These are phyloP conservation scores for Sclerotinia trifoliorum DNA, from an alignment of 2,329 filamentous ascomycete species.

Conservation along the genomic window DNA sequence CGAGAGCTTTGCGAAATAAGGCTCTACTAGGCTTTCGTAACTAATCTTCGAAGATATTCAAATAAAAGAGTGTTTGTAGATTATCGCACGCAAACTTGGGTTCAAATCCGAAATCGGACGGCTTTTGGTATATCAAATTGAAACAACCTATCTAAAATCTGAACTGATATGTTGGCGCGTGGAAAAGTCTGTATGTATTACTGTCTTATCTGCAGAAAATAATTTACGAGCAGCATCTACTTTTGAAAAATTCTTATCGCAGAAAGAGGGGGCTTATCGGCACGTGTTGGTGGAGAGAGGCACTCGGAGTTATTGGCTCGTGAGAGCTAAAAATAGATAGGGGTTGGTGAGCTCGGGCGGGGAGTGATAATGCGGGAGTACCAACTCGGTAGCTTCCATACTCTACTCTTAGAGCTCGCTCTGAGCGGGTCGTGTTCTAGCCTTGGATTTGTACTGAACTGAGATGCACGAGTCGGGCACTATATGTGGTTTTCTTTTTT, in stretches of 20 bases:
- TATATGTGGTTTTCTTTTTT: neutral
- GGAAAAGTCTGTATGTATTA: neutral
- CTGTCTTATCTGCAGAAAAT: neutral
- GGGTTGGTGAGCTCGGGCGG: neutral
- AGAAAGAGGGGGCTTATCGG: constrained; percentile 16
- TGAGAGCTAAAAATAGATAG: constrained; percentile 5
- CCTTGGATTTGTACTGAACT: neutral
- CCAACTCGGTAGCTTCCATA: neutral
- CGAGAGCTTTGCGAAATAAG: neutral
- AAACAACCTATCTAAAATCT: neutral
- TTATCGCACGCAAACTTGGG: neutral
- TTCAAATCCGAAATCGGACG: no score
- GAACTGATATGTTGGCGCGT: neutral
- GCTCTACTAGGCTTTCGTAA: neutral
- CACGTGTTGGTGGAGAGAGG: constrained; percentile 7
- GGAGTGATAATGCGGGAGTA: neutral
- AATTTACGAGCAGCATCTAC: neutral
- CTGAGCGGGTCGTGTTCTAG: neutral
- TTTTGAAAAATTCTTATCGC: constrained; percentile 22
- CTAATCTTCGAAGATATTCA: neutral
- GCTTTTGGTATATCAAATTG: neutral
- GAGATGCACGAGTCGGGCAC: neutral
- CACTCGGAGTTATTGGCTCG: neutral
- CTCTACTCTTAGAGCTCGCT: neutral
- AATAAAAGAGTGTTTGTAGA: neutral